These are phyloP conservation scores for Agastache rugosa DNA, from an alignment of 257 asterid genomes.

Conservation along the genomic window DNA sequence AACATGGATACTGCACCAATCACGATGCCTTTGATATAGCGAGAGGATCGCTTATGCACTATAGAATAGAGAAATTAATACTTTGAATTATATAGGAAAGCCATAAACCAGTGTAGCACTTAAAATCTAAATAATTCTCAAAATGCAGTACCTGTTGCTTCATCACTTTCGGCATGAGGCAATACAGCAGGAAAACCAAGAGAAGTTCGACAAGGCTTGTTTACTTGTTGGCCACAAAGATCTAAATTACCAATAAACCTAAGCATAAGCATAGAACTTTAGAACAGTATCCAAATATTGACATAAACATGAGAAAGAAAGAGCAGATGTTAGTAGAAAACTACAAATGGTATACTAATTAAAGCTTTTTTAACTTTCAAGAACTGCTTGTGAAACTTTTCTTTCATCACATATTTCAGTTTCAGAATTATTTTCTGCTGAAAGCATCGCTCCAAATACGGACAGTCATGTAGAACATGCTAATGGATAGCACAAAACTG, in stretches of 20 bases:
- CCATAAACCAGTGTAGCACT: background rate
- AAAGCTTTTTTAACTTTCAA: background rate
- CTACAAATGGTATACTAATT: background rate
- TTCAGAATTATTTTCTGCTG: background rate
- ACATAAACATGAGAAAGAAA: background rate
- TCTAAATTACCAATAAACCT: slow-evolving; percentile 96
- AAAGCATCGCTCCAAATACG: background rate
- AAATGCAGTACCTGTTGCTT: slow-evolving; percentile 66
- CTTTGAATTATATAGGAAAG: background rate
- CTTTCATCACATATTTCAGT: slow-evolving; percentile 4
- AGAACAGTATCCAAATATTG: slow-evolving; percentile 40
- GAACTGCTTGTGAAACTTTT: background rate
- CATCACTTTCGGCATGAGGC: slow-evolving; percentile 89
- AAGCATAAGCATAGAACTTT: slow-evolving; percentile 46
- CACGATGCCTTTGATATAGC: slow-evolving; percentile 72
- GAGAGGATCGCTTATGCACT: slow-evolving; percentile 78
- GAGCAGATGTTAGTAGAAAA: background rate
- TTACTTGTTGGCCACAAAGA: slow-evolving; percentile 95
- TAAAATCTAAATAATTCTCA: background rate
- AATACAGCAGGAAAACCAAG: slow-evolving; percentile 96
- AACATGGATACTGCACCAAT: slow-evolving; percentile 79
- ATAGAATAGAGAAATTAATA: slow-evolving; percentile 28
- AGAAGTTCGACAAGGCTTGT: slow-evolving; percentile 90
- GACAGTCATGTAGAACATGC: background rate
- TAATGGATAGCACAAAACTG: background rate